Conservation (phyloP, 768 basidiomycete genomes). For the Piloderma croceum region DNA sequence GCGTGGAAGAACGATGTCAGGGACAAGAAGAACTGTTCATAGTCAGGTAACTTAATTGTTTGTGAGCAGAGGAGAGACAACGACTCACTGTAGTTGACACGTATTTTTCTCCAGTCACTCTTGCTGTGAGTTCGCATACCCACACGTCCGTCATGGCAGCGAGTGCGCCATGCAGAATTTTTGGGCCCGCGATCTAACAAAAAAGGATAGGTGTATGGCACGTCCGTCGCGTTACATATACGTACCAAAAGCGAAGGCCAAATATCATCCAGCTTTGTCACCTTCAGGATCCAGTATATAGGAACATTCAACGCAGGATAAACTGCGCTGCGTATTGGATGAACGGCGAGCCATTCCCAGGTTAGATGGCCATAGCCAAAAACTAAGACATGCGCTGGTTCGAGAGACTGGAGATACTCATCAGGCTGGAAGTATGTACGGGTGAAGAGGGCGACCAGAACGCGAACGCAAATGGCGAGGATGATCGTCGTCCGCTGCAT, state of each 20-base stretch:
- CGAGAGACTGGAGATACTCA: constrained; percentile 92
- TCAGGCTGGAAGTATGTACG: constrained; percentile 94
- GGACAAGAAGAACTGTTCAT: constrained; percentile 65
- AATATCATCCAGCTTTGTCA: constrained; percentile 48
- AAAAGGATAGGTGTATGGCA: constrained; percentile 4
- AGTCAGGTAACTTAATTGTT: neutral
- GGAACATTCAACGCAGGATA: constrained; percentile 82
- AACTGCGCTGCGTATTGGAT: constrained; percentile 71
- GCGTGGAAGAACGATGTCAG: constrained; percentile 85
- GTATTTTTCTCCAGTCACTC: constrained; percentile 53
- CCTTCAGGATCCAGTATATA: constrained; percentile 65
- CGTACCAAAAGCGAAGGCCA: constrained; percentile 58
- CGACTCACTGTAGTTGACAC: constrained; percentile 59
- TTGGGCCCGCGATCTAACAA: constrained; percentile 67
- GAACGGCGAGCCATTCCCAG: constrained; percentile 85
- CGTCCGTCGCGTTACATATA: neutral
- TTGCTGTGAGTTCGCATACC: constrained; percentile 54
- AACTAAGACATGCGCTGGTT: constrained; percentile 82
- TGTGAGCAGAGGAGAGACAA: neutral
- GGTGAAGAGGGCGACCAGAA: constrained; percentile 62
- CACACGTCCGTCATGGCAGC: constrained; percentile 80
- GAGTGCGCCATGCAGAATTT: constrained; percentile 65
- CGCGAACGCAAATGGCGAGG: constrained; percentile 45
- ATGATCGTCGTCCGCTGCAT: constrained; percentile 6
- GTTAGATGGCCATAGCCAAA: constrained; percentile 91